phyloP scores from a whole-genome alignment of 1,284 basidiomycete genomes.

The Ganoderma multipileum region DNA sequence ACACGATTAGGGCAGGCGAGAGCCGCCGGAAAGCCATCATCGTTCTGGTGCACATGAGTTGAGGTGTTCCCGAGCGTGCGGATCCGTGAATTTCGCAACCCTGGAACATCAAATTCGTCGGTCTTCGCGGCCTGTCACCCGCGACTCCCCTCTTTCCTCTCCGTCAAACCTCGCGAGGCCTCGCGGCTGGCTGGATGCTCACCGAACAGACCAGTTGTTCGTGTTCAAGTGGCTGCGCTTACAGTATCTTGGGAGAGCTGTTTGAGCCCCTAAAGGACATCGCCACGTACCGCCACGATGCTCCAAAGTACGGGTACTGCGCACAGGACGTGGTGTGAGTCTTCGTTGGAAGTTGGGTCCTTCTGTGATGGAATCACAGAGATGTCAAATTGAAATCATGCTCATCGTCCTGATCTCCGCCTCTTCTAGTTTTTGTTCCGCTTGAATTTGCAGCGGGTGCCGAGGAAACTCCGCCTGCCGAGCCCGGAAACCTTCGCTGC shows the following conservation, averaged over 20 bases:
- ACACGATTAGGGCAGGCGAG: not conserved
- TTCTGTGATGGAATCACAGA: slow-evolving; percentile 12
- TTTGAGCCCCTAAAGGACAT: slow-evolving; percentile 18
- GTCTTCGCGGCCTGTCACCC: slow-evolving; percentile 17
- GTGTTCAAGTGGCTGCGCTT: not conserved
- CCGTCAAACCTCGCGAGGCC: not conserved
- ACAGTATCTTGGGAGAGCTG: slow-evolving; percentile 4
- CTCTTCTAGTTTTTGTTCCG: slow-evolving; percentile 12
- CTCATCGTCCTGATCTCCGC: slow-evolving; percentile 21
- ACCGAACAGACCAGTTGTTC: not conserved
- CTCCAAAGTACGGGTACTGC: not conserved
- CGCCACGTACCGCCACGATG: slow-evolving; percentile 18
- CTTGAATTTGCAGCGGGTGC: slow-evolving; percentile 8
- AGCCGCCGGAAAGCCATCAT: slow-evolving; percentile 1
- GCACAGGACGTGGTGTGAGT: slow-evolving; percentile 8
- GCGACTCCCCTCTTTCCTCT: not conserved
- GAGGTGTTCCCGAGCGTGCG: slow-evolving; percentile 4
- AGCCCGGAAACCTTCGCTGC: not conserved
- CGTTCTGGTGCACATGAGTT: slow-evolving; percentile 6
- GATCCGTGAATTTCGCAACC: slow-evolving; percentile 19
- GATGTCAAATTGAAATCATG: slow-evolving; percentile 4
- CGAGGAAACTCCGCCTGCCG: slow-evolving; percentile 5
- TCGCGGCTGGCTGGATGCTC: not conserved
- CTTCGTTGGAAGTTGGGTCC: not conserved
- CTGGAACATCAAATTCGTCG: slow-evolving; percentile 24